These are phyloP conservation scores for Lasiodiplodia citricola DNA, from an alignment of 2,329 filamentous ascomycete genomes.

Conservation along the genomic window DNA sequence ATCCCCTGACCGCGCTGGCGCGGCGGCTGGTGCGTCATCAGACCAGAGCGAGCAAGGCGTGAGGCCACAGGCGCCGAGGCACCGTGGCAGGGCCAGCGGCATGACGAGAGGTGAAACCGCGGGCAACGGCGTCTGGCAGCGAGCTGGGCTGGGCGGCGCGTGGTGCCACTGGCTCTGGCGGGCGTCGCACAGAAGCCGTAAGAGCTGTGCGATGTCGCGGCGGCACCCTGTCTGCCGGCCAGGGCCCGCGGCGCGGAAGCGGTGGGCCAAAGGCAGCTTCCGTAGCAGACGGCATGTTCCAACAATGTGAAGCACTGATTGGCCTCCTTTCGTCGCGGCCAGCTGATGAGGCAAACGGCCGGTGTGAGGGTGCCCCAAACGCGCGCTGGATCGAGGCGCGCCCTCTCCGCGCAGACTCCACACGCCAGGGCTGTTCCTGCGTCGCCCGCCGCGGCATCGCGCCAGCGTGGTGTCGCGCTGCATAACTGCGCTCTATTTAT, in stretches of 20 bases:
- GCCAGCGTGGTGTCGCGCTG: constrained; percentile 16
- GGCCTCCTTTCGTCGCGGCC: constrained; percentile 15
- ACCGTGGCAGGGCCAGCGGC: constrained; percentile 11
- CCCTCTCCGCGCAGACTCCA: constrained; percentile 19
- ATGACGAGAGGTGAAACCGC: constrained; percentile 23
- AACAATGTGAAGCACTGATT: constrained; percentile 12
- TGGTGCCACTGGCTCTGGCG: neutral
- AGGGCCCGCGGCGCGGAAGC: constrained; percentile 1
- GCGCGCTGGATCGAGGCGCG: constrained; percentile 21
- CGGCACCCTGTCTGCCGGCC: neutral
- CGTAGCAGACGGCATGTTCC: constrained; percentile 18
- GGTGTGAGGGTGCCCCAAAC: constrained; percentile 11
- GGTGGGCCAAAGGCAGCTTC: constrained; percentile 8
- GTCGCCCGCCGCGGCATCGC: constrained; percentile 15
- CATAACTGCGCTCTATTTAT: constrained; percentile 24
- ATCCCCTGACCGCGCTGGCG: constrained; percentile 23
- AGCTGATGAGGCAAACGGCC: constrained; percentile 20
- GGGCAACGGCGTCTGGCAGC: constrained; percentile 13
- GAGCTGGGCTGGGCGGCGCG: neutral
- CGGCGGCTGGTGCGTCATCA: constrained; percentile 25
- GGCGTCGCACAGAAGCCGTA: constrained; percentile 14
- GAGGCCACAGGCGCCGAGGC: constrained; percentile 15
- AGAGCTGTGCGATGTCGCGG: constrained; percentile 19
- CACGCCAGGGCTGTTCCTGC: constrained; percentile 23
- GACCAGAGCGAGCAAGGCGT: constrained; percentile 11